phyloP scores from a whole-genome alignment of 2,329 filamentous ascomycete genomes.

The Colletotrichum spinosum region DNA sequence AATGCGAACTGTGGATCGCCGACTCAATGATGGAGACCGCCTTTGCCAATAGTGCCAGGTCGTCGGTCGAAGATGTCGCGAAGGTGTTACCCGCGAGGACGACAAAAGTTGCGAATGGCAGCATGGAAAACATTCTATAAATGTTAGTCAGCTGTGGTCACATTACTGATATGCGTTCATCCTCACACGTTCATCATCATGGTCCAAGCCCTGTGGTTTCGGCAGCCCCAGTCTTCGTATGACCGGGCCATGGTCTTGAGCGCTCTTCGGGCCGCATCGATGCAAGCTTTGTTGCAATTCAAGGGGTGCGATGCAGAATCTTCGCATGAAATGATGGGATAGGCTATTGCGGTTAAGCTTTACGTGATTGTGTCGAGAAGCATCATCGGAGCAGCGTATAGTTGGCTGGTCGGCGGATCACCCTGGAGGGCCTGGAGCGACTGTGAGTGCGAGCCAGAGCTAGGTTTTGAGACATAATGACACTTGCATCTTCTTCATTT shows the following conservation, averaged over 20 bases:
- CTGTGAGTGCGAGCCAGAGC: too few relatives aligned
- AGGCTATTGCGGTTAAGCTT: background rate
- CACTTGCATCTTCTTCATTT: too few relatives aligned
- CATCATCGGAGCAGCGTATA: background rate
- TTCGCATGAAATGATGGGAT: background rate
- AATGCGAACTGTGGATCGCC: background rate
- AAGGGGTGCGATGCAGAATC: background rate
- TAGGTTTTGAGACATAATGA: too few relatives aligned
- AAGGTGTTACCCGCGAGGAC: slow-evolving; percentile 8
- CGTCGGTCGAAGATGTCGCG: background rate
- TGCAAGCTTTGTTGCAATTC: background rate
- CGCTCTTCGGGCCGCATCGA: background rate
- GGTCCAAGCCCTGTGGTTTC: background rate
- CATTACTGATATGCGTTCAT: too few relatives aligned
- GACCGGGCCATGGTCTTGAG: background rate
- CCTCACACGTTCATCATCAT: slow-evolving; percentile 22
- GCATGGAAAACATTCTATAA: slow-evolving; percentile 9
- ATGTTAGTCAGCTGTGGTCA: background rate
- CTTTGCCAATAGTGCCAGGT: background rate
- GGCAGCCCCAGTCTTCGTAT: background rate
- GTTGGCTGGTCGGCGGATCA: background rate
- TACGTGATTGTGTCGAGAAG: slow-evolving; percentile 2
- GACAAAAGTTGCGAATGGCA: slow-evolving; percentile 3
- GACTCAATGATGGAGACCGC: background rate
- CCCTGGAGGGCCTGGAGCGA: background rate